Percentiles rank a stretch among this genome's conserved stretches.
These are phyloP conservation scores for Thelonectria rubi DNA, from an alignment of 2,329 filamentous ascomycete species.

Conservation along the genomic window DNA sequence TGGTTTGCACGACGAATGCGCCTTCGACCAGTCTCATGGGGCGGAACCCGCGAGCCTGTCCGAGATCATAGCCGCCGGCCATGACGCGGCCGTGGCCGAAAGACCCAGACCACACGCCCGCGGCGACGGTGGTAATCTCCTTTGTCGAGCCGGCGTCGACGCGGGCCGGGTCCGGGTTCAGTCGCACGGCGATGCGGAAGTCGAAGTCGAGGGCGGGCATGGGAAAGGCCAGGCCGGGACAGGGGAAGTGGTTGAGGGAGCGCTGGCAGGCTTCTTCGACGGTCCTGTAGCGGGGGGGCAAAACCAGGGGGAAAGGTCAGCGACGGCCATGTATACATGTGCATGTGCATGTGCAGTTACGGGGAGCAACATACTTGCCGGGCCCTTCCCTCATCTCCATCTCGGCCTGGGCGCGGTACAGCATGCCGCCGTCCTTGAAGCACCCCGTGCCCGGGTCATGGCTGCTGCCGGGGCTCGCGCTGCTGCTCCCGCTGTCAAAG, in stretches of 20 bases:
- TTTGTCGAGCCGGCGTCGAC: conserved; percentile 56
- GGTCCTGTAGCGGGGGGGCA: conserved; percentile 33
- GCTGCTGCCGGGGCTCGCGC: conserved; percentile 4
- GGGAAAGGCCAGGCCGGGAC: conserved; percentile 54
- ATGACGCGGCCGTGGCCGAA: conserved; percentile 60
- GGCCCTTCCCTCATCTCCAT: conserved; percentile 41
- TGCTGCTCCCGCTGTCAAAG: conserved; percentile 12
- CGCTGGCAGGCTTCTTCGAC: conserved; percentile 52
- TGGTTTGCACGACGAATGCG: conserved; percentile 59
- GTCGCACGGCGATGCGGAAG: conserved; percentile 59
- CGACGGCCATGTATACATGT: not conserved
- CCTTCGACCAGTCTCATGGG: conserved; percentile 57
- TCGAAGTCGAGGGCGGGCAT: conserved; percentile 58
- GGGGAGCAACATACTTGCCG: conserved; percentile 39
- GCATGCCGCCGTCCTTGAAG: conserved; percentile 40
- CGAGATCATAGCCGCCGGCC: conserved; percentile 55
- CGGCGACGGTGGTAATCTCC: conserved; percentile 60
- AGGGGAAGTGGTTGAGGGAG: conserved; percentile 52
- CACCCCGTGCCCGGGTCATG: conserved; percentile 27
- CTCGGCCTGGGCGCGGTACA: conserved; percentile 41
- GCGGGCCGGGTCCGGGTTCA: conserved; percentile 54
- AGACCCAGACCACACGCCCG: conserved; percentile 58
- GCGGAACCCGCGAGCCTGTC: conserved; percentile 52
- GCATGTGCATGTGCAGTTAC: not conserved
- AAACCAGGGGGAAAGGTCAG: conserved; percentile 34